Base-by-base conservation (phyloP, 345 rosid species). In the Eucalyptus grandis region DNA sequence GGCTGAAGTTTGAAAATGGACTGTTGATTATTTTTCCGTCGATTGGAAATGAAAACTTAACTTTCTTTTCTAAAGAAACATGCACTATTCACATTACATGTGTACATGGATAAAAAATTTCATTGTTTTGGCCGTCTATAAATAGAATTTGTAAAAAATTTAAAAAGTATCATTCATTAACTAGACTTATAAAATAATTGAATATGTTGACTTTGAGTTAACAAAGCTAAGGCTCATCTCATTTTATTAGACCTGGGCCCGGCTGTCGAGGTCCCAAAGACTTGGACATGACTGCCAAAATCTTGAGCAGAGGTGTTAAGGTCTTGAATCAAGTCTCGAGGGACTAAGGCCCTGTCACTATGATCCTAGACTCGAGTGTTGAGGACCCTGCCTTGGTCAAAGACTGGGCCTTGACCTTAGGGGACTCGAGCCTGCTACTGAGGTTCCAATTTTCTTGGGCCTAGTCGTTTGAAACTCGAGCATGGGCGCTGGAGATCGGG, bases 341-440 rank as follows among this genome's bases (percentile, higher is more conserved):
- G 77, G 77, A 65, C 19, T 5, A 8, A n/a, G 11, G 11, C 2
- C 77, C 2, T 14, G 2, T 8, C 0, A 3, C 21, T 65, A 65
- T 5, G 3, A n/a, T 60, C 4, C 0, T 12, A 0, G 6, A 12
- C 69, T 0, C 2, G 0, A 0, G 31, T 27, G 16, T 12, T 26
- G 31, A 27, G 69, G 69, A 60, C 69, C 31, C 6, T 0, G 2
- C 77, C 6, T n/a, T 17, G 37, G 37, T 65, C 2, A 3, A n/a
- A 65, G 77, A 14, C 10, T 65, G 1, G 77, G 77, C 77, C 37
- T 15, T 4, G 40, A 67, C 77, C 77, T n/a, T 2, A 14, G 77
- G 77, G 21, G 40, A 67, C 77, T 65, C 2, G 6, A 31, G 43
- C 11, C 4, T 2, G 0, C 6, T 31, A 19, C 12, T 2, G 2